A percentile compares a stretch with the other conserved stretches of the same genome.
These are phyloP conservation scores for Trichosporon sp. DNA, from an alignment of 1,284 basidiomycete genomes.

Conservation along the genomic window DNA sequence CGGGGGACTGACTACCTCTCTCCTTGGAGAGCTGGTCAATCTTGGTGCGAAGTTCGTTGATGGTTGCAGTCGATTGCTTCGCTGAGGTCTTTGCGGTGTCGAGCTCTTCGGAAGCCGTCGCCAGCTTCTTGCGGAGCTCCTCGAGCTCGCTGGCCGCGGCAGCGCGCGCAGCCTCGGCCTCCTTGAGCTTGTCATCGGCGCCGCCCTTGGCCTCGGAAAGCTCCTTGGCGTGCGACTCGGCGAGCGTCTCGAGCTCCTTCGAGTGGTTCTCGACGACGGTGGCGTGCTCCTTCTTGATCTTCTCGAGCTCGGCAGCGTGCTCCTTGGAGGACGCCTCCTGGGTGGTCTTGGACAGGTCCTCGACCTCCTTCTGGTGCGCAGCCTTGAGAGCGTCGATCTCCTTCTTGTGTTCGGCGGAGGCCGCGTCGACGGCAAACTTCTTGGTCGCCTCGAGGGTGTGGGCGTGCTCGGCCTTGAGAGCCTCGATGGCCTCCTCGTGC, in stretches of 20 bases:
- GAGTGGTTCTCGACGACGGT: conserved; percentile 7
- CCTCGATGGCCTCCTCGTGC: conserved; percentile 8
- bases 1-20: not conserved
- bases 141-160: conserved; percentile 4
- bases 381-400: conserved; percentile 12
- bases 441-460: conserved; percentile 17
- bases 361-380: conserved; percentile 21
- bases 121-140: not conserved
- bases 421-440: conserved; percentile 24
- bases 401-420: not conserved
- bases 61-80: conserved; percentile 2
- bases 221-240: not conserved
- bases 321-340: conserved; percentile 10
- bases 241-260: conserved; percentile 2
- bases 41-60: conserved; percentile 12
- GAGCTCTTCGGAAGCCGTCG: conserved; percentile 7
- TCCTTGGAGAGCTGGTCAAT: conserved; percentile 11
- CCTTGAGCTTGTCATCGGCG: conserved; percentile 11
- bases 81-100: not conserved
- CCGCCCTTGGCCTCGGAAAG: conserved; percentile 13
- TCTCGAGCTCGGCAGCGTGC: conserved; percentile 27
- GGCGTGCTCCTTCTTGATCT: conserved; percentile 12
- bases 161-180: not conserved
- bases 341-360: conserved; percentile 5
- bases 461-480: conserved; percentile 19